Base-by-base conservation (phyloP, 2,329 filamentous ascomycete genomes). In the Aspergillus melleus region DNA sequence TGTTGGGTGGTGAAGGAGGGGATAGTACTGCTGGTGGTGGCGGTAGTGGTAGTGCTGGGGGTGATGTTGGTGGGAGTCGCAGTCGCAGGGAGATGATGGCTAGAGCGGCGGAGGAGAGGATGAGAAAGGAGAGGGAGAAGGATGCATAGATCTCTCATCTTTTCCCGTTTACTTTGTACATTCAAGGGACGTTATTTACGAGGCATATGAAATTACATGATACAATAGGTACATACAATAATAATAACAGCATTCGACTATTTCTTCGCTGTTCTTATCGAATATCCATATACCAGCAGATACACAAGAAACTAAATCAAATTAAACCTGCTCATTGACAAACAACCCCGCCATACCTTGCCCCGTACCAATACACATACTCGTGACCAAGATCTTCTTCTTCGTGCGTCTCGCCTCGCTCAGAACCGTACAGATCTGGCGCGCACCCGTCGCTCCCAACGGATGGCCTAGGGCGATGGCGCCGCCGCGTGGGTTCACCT, bases 391-490 rank as follows among this genome's bases (percentile, higher is more conserved):
- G 66, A 96, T 83, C 90, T 92, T 96, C 85, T 94, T 94, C 84
- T 92, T 91, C 63, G 87, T 88, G 72, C 91, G 86, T 72, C 91
- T 84, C 69, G 88, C 87, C 83, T 96, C 93, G 71, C 90, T 93
- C 72, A 97, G 76, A 20, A 94, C 90, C 0, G 95, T 98, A 61
- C 95, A 92, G 66, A 98, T 92, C 85, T 96, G 90, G 65, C 94
- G 82, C 16, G 90, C 92, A 16, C 92, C 92, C 2, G 94, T 97
- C 4, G 92, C 92, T 12, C 94, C 94, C 2, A 97, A 83, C 2
- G 94, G 94, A 75, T 97, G 94, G 2, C 94, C 94, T 32, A 97
- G 78, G 8, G 94, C 94, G 76, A 97, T 97, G 2, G 94, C 94
- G 36, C 94, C 94, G 57, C 94, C 94, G 61, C 95, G 90, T 0